Conservation (phyloP, 805 yeast genomes). For the Zygoascus biomembranicola region DNA sequence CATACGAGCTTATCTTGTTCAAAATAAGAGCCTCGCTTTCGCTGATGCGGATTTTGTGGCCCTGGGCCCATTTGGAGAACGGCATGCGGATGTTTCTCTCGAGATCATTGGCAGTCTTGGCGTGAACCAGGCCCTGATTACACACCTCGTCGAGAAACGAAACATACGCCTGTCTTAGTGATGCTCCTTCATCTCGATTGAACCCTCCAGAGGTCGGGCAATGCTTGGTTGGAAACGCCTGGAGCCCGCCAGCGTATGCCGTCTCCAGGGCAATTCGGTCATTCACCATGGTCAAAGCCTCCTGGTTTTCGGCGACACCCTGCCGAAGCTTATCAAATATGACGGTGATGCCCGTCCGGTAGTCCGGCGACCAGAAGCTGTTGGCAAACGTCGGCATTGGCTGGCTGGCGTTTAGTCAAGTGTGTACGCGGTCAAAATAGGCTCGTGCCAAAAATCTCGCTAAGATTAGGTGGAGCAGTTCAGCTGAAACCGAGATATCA, state of each 20-base stretch:
- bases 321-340: conserved; percentile 28
- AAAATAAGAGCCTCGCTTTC: conserved; percentile 45
- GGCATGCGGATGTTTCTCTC: conserved; percentile 53
- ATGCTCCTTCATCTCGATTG: conserved; percentile 48
- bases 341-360: conserved; percentile 27
- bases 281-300: conserved; percentile 51
- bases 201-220: conserved; percentile 29
- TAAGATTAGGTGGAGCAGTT: too few species aligned
- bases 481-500: too few species aligned
- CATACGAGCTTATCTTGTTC: conserved; percentile 42
- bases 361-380: conserved; percentile 30
- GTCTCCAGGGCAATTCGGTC: conserved; percentile 60
- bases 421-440: too few species aligned
- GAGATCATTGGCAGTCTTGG: conserved; percentile 51
- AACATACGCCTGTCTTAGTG: conserved; percentile 48
- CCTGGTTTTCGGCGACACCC: conserved; percentile 63
- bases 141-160: conserved; percentile 44
- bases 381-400: conserved; percentile 13
- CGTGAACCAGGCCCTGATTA: conserved; percentile 47
- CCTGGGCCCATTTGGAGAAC: conserved; percentile 59
- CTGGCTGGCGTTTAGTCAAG: too few species aligned
- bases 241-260: conserved; percentile 51
- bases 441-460: too few species aligned
- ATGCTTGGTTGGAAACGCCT: conserved; percentile 32
- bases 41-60: conserved; percentile 55